Conservation (phyloP, 768 basidiomycete species). For the Porpolomopsis calyptriformis region DNA sequence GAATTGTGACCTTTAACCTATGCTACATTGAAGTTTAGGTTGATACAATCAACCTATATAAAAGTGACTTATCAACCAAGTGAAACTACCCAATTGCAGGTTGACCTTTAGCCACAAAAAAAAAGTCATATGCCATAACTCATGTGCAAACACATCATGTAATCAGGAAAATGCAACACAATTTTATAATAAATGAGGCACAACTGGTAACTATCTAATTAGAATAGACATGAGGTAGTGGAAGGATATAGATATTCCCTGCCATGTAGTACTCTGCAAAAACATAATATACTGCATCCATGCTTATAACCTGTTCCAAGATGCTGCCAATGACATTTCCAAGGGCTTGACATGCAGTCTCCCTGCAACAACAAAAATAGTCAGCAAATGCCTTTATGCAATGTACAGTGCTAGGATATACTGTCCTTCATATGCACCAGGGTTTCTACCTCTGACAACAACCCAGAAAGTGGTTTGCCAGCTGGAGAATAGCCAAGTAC, state of each 20-base stretch:
- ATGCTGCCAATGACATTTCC: neutral
- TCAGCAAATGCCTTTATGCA: neutral
- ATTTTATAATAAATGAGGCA: no score
- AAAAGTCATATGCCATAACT: no score
- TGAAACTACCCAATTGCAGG: neutral
- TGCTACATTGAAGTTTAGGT: neutral
- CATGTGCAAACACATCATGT: no score
- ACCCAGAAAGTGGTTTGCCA: neutral
- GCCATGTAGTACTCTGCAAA: neutral
- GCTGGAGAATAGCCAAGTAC: neutral
- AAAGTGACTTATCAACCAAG: neutral
- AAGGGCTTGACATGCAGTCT: neutral
- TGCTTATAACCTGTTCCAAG: neutral
- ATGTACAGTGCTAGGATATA: neutral
- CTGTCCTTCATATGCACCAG: neutral
- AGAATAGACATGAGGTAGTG: neutral
- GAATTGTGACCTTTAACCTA: neutral
- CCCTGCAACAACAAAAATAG: neutral
- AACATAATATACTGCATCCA: neutral
- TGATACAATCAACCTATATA: neutral
- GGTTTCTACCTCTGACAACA: neutral
- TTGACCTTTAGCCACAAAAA: neutral
- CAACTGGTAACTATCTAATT: neutral
- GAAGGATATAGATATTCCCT: neutral
- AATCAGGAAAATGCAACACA: neutral